phyloP scores from a whole-genome alignment of 331 rosid genomes.

The Phaseolus coccineus region DNA sequence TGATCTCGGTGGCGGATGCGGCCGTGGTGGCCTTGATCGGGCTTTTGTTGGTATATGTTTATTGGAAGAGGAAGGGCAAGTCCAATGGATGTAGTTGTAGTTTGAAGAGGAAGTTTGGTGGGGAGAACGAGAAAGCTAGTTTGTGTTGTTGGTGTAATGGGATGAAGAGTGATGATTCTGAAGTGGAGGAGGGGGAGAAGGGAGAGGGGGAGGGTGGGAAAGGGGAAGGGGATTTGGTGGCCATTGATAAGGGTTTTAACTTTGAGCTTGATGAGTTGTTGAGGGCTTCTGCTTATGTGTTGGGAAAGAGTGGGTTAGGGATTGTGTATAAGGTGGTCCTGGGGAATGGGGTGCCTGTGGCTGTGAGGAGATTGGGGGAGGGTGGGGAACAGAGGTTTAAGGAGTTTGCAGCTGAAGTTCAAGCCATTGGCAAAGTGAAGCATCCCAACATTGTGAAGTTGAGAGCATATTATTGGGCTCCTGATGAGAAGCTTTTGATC shows the following conservation, averaged over 20 bases:
- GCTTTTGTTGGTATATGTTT: constrained; percentile 69
- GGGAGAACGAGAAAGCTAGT: constrained; percentile 45
- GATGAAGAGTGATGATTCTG: constrained; percentile 73
- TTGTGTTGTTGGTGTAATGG: constrained; percentile 52
- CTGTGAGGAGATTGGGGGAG: constrained; percentile 94
- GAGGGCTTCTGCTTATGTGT: constrained; percentile 93
- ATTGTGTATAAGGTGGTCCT: constrained; percentile 97
- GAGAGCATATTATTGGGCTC: constrained; percentile 97
- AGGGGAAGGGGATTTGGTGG: constrained; percentile 85
- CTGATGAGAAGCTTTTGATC: constrained; percentile 93
- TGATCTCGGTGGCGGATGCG: constrained; percentile 89
- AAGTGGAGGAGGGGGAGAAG: constrained; percentile 65
- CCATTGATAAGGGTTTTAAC: constrained; percentile 87
- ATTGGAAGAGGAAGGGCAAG: constrained; percentile 82
- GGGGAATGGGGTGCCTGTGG: constrained; percentile 95
- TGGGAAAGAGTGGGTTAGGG: constrained; percentile 97
- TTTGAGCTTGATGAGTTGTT: constrained; percentile 95
- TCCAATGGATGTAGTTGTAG: constrained; percentile 84
- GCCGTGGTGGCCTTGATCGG: constrained; percentile 83
- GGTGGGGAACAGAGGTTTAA: constrained; percentile 96
- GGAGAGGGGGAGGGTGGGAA: constrained; percentile 46
- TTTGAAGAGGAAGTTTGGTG: constrained; percentile 68
- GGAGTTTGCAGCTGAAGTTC: constrained; percentile 90
- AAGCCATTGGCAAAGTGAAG: constrained; percentile 89
- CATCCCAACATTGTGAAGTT: constrained; percentile 87